Evolutionary conservation across 441 rosid species (phyloP), one percentile per base, ranked within the genome.

Genomic region (Mallotus repandus): DNA sequence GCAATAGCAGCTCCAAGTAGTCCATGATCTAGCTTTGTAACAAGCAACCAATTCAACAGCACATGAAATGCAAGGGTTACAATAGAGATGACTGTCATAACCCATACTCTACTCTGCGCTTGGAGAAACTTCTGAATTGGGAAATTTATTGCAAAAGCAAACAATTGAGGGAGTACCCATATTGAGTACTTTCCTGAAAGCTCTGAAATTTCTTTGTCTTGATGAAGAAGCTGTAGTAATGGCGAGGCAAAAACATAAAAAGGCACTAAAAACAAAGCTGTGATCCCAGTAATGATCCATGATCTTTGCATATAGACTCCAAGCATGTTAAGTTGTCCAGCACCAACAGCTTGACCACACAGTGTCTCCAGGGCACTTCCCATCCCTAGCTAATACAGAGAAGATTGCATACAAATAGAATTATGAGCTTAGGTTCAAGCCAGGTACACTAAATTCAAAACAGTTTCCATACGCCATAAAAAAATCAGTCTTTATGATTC

Each of bases 341-440:
- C 89, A 4, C 93, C 90, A 19, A 81, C 85, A 41, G 88, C 90
- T 74, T 86, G 90, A 12, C 90, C 90, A 9, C 89, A 84, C 13
- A 86, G 81, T 15, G 90, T 88, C 84, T 88, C 88, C 50, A 85
- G 79, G 13, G 90, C 92, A 21, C 92, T 88, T 55, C 89, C 89
- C 89, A 86, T 85, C 19, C 92, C 90, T 56, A 83, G 79, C 89
- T 84, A 75, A 68, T 71, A 16, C 48, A 67, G 14, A 52, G 1
- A 70, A 25, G 6, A n/a, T 29, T 3, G 15, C 4, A 46, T 4
- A 49, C 4, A 52, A 21, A 12, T 58, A 46, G 1, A 2, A 25
- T 48, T 25, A 8, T 14, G 19, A 70, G 38, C 19, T 35, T 9
- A 19, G 29, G 29, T 25, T 25, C 29, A 25, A 25, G 29, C 29